Conservation (phyloP, 2,329 filamentous ascomycete species). For the Aspergillus hiratsukae region DNA sequence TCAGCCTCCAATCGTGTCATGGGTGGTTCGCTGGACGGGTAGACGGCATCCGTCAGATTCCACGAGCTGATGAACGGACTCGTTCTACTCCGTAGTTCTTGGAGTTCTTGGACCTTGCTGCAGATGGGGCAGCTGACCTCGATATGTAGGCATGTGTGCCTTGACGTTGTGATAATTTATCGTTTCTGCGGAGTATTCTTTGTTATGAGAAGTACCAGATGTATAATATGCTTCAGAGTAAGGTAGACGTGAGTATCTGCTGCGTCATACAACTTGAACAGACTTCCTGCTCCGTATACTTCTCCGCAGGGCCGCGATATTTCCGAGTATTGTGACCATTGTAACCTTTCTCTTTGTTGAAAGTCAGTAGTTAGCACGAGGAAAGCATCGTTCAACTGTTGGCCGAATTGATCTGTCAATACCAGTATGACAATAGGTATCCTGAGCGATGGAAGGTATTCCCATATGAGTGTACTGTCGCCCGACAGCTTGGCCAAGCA, state of each 20-base stretch:
- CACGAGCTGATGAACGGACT: not conserved
- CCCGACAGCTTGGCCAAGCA: too few species aligned
- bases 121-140: not conserved
- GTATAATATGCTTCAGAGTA: too few species aligned
- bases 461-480: too few species aligned
- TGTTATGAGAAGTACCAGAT: too few species aligned
- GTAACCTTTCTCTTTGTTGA: not conserved
- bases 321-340: not conserved
- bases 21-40: slow-evolving; percentile 4
- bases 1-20: slow-evolving; percentile 9
- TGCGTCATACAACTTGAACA: not conserved
- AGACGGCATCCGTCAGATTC: slow-evolving; percentile 7
- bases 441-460: too few species aligned
- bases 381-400: not conserved
- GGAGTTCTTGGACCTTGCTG: not conserved
- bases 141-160: not conserved
- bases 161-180: not conserved
- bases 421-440: not conserved
- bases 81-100: not conserved
- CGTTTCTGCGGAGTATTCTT: too few species aligned
- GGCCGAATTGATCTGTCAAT: not conserved
- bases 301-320: not conserved
- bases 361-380: not conserved
- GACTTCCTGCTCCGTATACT: not conserved
- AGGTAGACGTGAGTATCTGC: not conserved